Evolutionary conservation across 257 asterid species (phyloP).

Genomic region (Solanum habrochaites): DNA sequence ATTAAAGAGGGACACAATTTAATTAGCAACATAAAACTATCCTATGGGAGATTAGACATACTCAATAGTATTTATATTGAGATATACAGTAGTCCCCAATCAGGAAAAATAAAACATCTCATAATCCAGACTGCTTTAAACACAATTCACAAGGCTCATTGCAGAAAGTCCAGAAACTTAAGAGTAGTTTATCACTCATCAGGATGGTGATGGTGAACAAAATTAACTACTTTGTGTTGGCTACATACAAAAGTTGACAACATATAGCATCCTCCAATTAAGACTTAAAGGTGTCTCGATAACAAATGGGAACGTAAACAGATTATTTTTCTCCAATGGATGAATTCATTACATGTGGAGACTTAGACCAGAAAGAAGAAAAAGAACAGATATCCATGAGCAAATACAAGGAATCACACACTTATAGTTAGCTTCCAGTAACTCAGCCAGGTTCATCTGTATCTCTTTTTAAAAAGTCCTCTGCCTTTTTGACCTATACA

Average conservation of each 20-base stretch:
- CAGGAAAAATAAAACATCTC: neutral
- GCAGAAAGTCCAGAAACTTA: neutral
- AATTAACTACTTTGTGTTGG: neutral
- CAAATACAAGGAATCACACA: neutral
- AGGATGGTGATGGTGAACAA: neutral
- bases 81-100: neutral
- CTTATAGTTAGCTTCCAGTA: neutral
- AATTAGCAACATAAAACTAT: neutral
- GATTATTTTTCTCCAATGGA: neutral
- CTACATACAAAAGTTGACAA: neutral
- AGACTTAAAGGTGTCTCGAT: neutral
- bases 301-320: neutral
- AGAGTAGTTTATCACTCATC: neutral
- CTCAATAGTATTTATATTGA: neutral
- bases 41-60: neutral
- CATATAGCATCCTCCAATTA: neutral
- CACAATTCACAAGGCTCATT: neutral
- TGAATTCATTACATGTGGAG: neutral
- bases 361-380: neutral
- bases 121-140: neutral
- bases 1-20: neutral
- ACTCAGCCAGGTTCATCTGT: neutral
- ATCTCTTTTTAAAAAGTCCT: neutral
- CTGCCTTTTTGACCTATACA: neutral
- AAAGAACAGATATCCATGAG: neutral